Evolutionary conservation across 2,329 filamentous ascomycete species (phyloP).

Genomic region (Sporothrix brunneoviolacea): DNA sequence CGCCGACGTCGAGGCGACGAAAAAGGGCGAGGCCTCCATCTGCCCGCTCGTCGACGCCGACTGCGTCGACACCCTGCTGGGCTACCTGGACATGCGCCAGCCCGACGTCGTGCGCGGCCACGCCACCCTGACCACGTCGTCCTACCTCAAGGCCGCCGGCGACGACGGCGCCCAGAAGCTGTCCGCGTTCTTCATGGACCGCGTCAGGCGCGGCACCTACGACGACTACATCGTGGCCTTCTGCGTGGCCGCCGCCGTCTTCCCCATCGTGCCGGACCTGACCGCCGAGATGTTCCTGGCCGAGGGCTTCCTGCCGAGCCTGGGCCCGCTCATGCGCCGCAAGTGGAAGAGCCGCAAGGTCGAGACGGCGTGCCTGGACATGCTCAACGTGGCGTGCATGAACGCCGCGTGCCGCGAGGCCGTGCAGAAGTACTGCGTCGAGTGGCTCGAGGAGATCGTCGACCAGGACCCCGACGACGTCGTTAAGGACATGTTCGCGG

Average conservation of each 20-base stretch:
- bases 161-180: slow-evolving; percentile 65
- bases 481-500: slow-evolving; percentile 41
- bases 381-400: slow-evolving; percentile 88
- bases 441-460: slow-evolving; percentile 82
- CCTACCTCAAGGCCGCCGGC: slow-evolving; percentile 71
- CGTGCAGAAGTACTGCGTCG: slow-evolving; percentile 74
- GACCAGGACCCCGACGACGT: slow-evolving; percentile 59
- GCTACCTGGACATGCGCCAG: slow-evolving; percentile 78
- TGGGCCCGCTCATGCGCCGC: slow-evolving; percentile 69
- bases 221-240: slow-evolving; percentile 89
- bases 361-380: slow-evolving; percentile 77
- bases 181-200: slow-evolving; percentile 65
- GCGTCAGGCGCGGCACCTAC: slow-evolving; percentile 66
- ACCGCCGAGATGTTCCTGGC: slow-evolving; percentile 76
- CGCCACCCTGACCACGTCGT: slow-evolving; percentile 73
- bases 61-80: slow-evolving; percentile 77
- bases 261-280: slow-evolving; percentile 73
- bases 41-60: slow-evolving; percentile 63
- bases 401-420: slow-evolving; percentile 75
- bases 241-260: slow-evolving; percentile 82
- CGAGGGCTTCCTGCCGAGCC: slow-evolving; percentile 73
- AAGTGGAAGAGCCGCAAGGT: slow-evolving; percentile 81
- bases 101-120: slow-evolving; percentile 68
- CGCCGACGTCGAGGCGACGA: slow-evolving; percentile 42
- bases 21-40: slow-evolving; percentile 42